Evolutionary conservation across 768 basidiomycete species (phyloP), one percentile per base, ranked within the genome.

Genomic region (Suillus luteus): DNA sequence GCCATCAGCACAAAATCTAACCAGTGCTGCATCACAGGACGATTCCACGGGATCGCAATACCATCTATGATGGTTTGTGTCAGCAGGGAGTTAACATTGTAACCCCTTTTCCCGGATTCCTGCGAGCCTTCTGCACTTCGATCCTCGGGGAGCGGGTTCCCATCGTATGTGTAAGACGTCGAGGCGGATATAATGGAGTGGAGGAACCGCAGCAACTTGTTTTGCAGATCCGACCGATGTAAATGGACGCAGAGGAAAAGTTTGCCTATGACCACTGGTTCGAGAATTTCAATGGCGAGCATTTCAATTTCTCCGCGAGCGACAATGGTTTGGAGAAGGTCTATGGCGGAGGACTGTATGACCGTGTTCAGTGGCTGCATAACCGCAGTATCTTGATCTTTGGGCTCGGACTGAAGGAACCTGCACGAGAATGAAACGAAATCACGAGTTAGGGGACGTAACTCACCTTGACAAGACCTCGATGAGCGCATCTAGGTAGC

Each of bases 1-100:
- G 94, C 92, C 88, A 93, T 92, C 61, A 96, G 83, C 64, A 98
- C 83, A 73, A 99, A 99, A 73, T 99, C 96, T 33, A 99, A 82
- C 96, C 96, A 99, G 69, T 97, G 93, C 70, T 97, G 96, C 37
- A 96, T 75, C 31, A 96, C 84, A 1, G 93, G 83, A 35, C 89
- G 86, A 76, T 96, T 97, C 37, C 83, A 76, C 11, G 82, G 78
- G 5, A 80, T 73, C 12, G 88, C 79, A 55, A 99, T 86, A 3
- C 93, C 96, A 71, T 96, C 93, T 19, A 90, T 80, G 24, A 98
- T 79, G 0, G 90, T 88, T 68, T 91, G 91, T 0, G 90, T 82
- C 33, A 97, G 76, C 49, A 94, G 82, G 0, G 91, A 85, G 69
- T 90, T 92, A 58, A 91, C 75, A 11, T 84, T 77, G 68, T 88